Conservation (phyloP, 495 filamentous ascomycete species). For the Neurospora discreta region DNA sequence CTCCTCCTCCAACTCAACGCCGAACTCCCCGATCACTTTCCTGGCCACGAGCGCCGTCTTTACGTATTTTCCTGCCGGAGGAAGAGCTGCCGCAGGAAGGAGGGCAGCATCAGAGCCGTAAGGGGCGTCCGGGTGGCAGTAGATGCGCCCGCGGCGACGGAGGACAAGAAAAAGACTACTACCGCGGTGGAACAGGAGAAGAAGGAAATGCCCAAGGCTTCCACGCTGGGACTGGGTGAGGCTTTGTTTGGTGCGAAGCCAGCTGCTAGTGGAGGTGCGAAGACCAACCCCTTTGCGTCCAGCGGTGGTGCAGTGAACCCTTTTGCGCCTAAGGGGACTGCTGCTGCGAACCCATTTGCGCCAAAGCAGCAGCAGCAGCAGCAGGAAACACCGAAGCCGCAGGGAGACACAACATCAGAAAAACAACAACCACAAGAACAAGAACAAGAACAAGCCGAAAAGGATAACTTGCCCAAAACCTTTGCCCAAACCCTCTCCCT, state of each 20-base stretch:
- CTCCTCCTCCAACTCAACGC: constrained; percentile 86
- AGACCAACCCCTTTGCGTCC: constrained; percentile 46
- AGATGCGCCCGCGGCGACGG: constrained; percentile 9
- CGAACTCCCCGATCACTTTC: constrained; percentile 76
- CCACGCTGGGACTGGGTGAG: constrained; percentile 36
- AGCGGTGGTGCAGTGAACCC: constrained; percentile 29
- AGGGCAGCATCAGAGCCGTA: constrained; percentile 64
- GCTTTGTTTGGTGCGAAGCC: constrained; percentile 42
- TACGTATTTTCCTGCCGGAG: constrained; percentile 74
- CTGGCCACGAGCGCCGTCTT: constrained; percentile 71
- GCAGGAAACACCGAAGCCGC: constrained; percentile 11
- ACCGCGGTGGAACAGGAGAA: constrained; percentile 3
- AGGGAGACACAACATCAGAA: neutral
- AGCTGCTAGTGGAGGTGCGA: constrained; percentile 3
- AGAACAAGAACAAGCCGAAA: neutral
- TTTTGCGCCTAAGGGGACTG: constrained; percentile 31
- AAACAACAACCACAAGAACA: neutral
- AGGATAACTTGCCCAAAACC: constrained; percentile 46
- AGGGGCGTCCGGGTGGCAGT: constrained; percentile 47
- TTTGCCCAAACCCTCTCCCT: constrained; percentile 53
- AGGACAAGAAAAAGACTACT: constrained; percentile 10
- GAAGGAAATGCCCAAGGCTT: constrained; percentile 5
- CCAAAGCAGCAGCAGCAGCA: constrained; percentile 16
- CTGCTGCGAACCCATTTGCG: constrained; percentile 24
- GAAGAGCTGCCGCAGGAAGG: constrained; percentile 72